Conservation (phyloP, 768 basidiomycete species). For the Phylloporus arenicola region DNA sequence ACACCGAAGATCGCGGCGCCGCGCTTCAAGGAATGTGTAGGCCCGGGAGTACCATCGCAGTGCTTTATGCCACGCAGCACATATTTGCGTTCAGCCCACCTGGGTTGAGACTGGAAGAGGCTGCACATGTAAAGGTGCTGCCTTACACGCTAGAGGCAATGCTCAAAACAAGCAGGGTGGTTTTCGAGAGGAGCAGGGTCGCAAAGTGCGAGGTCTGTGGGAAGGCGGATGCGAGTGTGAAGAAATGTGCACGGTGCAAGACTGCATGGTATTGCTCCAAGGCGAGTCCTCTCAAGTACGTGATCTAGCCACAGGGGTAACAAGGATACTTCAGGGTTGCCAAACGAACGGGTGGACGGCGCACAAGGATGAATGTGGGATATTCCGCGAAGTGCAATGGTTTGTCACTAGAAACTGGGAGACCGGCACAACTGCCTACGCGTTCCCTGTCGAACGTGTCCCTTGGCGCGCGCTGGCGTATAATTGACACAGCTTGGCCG, state of each 20-base stretch:
- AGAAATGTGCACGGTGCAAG: conserved; percentile 27
- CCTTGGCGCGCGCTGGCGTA: conserved; percentile 11
- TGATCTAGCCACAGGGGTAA: conserved; percentile 2
- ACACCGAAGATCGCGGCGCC: conserved; percentile 28
- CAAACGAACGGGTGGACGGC: conserved; percentile 18
- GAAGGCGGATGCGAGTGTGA: conserved; percentile 12
- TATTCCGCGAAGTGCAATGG: conserved; percentile 28
- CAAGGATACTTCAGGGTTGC: conserved; percentile 14
- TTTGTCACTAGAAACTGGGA: conserved; percentile 28
- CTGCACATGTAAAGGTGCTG: conserved; percentile 21
- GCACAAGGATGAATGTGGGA: conserved; percentile 22
- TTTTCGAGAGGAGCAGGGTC: conserved; percentile 17
- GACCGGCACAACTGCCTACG: conserved; percentile 6
- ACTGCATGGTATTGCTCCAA: conserved; percentile 28
- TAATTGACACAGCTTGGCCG: conserved; percentile 5
- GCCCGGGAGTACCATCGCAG: conserved; percentile 28
- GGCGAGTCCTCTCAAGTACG: conserved; percentile 9
- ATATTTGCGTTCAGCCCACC: conserved; percentile 27
- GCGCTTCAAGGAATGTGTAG: conserved; percentile 17
- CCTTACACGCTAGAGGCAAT: conserved; percentile 24
- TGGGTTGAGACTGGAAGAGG: conserved; percentile 26
- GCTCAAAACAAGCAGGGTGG: conserved; percentile 18
- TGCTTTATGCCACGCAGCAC: conserved; percentile 29
- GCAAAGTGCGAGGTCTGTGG: conserved; percentile 23
- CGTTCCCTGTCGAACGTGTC: conserved; percentile 17